Percentiles rank a stretch among this genome's conserved stretches.
These are phyloP conservation scores for Pythium rishiriense DNA, from an alignment of 352 stramenopile species.

Conservation along the genomic window DNA sequence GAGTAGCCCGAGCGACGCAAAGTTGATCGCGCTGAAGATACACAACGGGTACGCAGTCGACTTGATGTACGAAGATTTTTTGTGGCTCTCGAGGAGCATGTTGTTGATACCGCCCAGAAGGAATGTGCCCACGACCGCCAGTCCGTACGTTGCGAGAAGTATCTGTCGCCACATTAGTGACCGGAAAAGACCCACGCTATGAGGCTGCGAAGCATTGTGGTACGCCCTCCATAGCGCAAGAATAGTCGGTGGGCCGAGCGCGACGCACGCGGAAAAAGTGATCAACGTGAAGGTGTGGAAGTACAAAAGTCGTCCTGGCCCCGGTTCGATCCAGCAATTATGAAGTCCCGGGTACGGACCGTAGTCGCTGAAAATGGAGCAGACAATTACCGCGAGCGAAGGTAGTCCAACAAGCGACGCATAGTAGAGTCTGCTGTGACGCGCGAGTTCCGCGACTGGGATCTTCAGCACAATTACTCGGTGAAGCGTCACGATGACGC, in stretches of 20 bases:
- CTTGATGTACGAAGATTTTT: conserved; percentile 35
- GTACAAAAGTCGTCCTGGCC: conserved; percentile 32
- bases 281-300: conserved; percentile 36
- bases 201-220: conserved; percentile 10
- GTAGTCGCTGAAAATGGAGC: conserved; percentile 32
- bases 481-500: conserved; percentile 23
- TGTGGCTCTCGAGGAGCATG: conserved; percentile 23
- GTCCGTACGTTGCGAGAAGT: conserved; percentile 28
- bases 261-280: conserved; percentile 26
- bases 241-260: conserved; percentile 24
- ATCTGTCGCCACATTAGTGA: conserved; percentile 31
- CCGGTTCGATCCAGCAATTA: conserved; percentile 39
- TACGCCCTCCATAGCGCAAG: conserved; percentile 32
- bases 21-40: conserved; percentile 37
- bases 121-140: conserved; percentile 29
- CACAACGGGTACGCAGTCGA: conserved; percentile 31
- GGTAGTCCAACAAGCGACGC: conserved; percentile 26
- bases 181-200: conserved; percentile 24
- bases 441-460: conserved; percentile 22
- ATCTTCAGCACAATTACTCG: conserved; percentile 34
- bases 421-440: conserved; percentile 27
- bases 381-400: conserved; percentile 23
- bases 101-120: conserved; percentile 34
- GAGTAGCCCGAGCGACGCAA: conserved; percentile 35
- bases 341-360: conserved; percentile 35